These are phyloP conservation scores for Aspergillus incahuasiensis DNA, from an alignment of 495 filamentous ascomycete genomes.

Conservation along the genomic window DNA sequence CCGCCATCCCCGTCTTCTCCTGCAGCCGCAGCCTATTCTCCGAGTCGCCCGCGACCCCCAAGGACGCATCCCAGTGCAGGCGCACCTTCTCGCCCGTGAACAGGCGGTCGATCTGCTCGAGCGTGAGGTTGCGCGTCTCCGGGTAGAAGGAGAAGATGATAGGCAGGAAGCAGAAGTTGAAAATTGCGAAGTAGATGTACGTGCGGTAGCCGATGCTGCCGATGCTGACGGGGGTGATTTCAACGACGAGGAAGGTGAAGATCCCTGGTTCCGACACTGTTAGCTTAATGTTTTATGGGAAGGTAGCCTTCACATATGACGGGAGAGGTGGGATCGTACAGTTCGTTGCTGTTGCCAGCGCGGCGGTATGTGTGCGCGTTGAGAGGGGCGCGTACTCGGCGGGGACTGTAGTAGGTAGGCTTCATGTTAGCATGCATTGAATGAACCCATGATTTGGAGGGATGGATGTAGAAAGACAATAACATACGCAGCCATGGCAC, in stretches of 20 bases:
- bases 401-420: conserved; percentile 18
- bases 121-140: conserved; percentile 58
- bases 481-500: conserved; percentile 35
- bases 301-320: too few relatives aligned
- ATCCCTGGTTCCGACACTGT: conserved; percentile 26
- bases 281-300: background rate
- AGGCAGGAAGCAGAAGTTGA: conserved; percentile 67
- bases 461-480: too few relatives aligned
- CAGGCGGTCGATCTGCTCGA: conserved; percentile 69
- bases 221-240: conserved; percentile 38
- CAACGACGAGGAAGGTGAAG: conserved; percentile 38
- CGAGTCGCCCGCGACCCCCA: conserved; percentile 28
- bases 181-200: conserved; percentile 46
- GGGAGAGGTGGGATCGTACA: conserved; percentile 17
- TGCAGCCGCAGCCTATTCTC: conserved; percentile 21
- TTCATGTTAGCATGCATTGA: background rate
- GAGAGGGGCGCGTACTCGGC: conserved; percentile 33
- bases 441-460: too few relatives aligned
- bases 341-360: conserved; percentile 33
- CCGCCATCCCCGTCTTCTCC: conserved; percentile 21
- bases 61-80: conserved; percentile 36
- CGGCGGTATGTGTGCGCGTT: conserved; percentile 31
- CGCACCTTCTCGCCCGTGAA: conserved; percentile 41
- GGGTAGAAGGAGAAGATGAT: conserved; percentile 73
- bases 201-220: conserved; percentile 37